phyloP scores from a whole-genome alignment of 1,284 basidiomycete species.

The Cutaneotrichosporon spelunceum region DNA sequence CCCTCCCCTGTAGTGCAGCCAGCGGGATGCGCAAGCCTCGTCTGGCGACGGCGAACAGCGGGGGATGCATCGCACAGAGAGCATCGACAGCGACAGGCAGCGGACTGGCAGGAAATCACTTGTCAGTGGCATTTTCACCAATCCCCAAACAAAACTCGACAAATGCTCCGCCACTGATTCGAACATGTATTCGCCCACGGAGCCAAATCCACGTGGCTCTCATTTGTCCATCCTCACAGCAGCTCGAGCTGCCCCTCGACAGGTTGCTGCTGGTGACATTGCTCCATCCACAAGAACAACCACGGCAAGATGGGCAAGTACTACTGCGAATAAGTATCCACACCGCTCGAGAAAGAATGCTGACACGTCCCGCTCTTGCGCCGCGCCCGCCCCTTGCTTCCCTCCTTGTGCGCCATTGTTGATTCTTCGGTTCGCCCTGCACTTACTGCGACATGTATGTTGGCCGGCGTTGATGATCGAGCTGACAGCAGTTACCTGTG shows the following conservation, averaged over 20 bases:
- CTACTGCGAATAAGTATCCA: slow-evolving; percentile 65
- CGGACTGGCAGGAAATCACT: neutral
- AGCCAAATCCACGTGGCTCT: neutral
- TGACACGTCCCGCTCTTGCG: slow-evolving; percentile 10
- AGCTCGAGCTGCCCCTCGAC: neutral
- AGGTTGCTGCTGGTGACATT: slow-evolving; percentile 1
- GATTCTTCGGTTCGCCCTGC: slow-evolving; percentile 7
- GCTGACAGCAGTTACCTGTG: slow-evolving; percentile 57
- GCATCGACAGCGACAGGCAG: too few relatives aligned
- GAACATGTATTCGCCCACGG: neutral
- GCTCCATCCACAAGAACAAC: slow-evolving; percentile 10
- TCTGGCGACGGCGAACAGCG: too few relatives aligned
- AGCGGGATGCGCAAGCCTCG: too few relatives aligned
- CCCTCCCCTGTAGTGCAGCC: too few relatives aligned
- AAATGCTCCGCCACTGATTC: neutral
- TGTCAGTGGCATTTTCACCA: too few relatives aligned
- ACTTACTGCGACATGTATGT: slow-evolving; percentile 44
- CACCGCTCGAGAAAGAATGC: slow-evolving; percentile 1
- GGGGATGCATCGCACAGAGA: neutral
- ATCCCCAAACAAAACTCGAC: neutral
- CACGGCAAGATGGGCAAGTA: slow-evolving; percentile 48
- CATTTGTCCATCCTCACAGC: neutral
- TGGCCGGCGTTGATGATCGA: too few relatives aligned
- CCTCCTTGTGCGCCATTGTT: neutral
- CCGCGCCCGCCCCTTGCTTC: neutral